Base-by-base conservation (phyloP, 2,329 filamentous ascomycete species). In the Penicillium griseofulvum region DNA sequence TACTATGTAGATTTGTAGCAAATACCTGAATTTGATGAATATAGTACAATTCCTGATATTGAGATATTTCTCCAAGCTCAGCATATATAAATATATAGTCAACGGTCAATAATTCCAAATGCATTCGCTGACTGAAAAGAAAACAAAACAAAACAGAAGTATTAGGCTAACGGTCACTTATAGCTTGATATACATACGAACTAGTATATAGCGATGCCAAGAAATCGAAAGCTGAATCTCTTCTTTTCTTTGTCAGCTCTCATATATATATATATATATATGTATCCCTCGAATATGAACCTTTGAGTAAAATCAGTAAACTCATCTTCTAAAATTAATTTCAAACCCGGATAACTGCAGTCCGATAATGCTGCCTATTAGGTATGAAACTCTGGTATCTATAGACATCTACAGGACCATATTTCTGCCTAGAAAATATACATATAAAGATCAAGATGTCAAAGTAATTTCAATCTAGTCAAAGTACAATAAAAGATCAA, bases 311-410 rank as follows among this genome's bases (percentile, higher is more conserved):
- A 29, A 9, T 6, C 17, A 43, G 24, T 46, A 28, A 42, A 11
- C 37, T 38, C 17, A 8, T 45, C 42, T 33, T 14, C 34, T 26
- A 17, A 24, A 36, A 17, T 22, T 3, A 10, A 33, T 24, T 5
- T 17, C 8, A 11, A 26, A 24, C n/a, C n/a, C 34, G 47, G 47
- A 51, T 19, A 54, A 39, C 39, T 39, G 28, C 31, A 44, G 26
- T 54, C 52, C 39, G 52, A n/a, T 33, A 41, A 38, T 19, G 39
- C 26, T 51, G 52, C 52, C 52, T 51, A 34, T 34, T 34, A 34
- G n/a, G 6, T 3, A 11, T 11, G 12, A 19, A 19, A 10, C 16
- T 29, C 5, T 9, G 33, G 28, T 19, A 17, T 37, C 17, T 5
- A n/a, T 24, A 5, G 1, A 24, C 5, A 26, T 17, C 17, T 31